Conservation (phyloP, 768 basidiomycete genomes). For the Artomyces pyxidatus region DNA sequence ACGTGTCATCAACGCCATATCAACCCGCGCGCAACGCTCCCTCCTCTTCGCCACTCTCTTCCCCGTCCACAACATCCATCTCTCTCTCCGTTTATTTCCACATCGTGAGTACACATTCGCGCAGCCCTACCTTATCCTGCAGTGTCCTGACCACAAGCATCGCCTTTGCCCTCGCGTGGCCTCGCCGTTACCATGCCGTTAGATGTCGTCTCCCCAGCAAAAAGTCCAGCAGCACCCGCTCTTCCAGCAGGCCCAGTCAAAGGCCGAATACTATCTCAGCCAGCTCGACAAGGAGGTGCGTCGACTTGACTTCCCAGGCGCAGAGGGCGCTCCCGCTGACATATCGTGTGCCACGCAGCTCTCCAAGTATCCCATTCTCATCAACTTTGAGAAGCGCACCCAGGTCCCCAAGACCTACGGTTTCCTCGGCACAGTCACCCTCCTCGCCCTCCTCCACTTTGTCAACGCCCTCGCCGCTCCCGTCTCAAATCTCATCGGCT, state of each 20-base stretch:
- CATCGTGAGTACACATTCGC: constrained; percentile 5
- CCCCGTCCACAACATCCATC: constrained; percentile 11
- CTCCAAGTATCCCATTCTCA: constrained; percentile 80
- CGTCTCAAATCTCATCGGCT: constrained; percentile 91
- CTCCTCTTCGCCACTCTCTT: constrained; percentile 13
- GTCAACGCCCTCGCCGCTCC: constrained; percentile 89
- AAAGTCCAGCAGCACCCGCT: constrained; percentile 85
- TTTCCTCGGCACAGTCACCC: constrained; percentile 60
- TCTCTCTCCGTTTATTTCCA: constrained; percentile 1
- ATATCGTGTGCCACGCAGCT: constrained; percentile 36
- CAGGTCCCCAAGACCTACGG: constrained; percentile 90
- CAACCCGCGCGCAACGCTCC: constrained; percentile 21
- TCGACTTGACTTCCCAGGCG: constrained; percentile 10
- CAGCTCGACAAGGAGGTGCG: constrained; percentile 97
- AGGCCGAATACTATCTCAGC: constrained; percentile 70
- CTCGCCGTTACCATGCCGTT: neutral
- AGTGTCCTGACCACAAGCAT: no score
- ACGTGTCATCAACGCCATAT: constrained; percentile 50
- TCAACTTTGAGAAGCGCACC: constrained; percentile 80
- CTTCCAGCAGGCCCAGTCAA: constrained; percentile 76
- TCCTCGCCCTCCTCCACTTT: constrained; percentile 69
- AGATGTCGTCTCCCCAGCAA: constrained; percentile 70
- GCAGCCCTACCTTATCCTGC: no score
- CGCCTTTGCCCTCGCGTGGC: neutral
- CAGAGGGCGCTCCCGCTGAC: constrained; percentile 11